phyloP scores from a whole-genome alignment of 805 yeast genomes.

The Candida nemodendra region DNA sequence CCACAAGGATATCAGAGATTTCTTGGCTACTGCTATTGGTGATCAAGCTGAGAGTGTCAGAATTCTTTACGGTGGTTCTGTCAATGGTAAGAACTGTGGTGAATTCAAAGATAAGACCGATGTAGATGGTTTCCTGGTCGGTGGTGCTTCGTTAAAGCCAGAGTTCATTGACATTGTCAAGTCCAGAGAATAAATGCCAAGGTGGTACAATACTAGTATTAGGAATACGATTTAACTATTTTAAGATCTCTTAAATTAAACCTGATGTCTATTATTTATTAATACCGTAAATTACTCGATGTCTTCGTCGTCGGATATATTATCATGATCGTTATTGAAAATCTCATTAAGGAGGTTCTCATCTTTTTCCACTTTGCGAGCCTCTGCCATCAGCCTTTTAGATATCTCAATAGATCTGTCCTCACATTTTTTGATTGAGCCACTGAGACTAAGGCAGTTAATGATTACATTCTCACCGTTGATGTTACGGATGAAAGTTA shows the following conservation, averaged over 20 bases:
- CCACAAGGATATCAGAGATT: slow-evolving; percentile 84
- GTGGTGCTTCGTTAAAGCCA: slow-evolving; percentile 98
- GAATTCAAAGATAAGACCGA: slow-evolving; percentile 90
- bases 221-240: too few relatives aligned
- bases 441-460: slow-evolving; percentile 70
- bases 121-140: slow-evolving; percentile 98
- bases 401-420: slow-evolving; percentile 58
- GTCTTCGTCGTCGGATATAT: slow-evolving; percentile 8
- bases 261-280: too few relatives aligned
- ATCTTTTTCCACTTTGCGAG: slow-evolving; percentile 11
- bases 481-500: slow-evolving; percentile 53
- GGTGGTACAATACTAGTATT: too few relatives aligned
- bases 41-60: slow-evolving; percentile 75
- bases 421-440: slow-evolving; percentile 85
- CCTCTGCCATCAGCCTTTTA: slow-evolving; percentile 32
- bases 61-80: slow-evolving; percentile 98
- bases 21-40: slow-evolving; percentile 76
- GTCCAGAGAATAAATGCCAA: slow-evolving; percentile 70
- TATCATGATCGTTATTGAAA: slow-evolving; percentile 10
- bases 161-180: slow-evolving; percentile 95
- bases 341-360: slow-evolving; percentile 9
- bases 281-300: too few relatives aligned
- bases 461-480: slow-evolving; percentile 52
- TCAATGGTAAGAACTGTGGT: slow-evolving; percentile 88
- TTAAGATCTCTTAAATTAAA: too few relatives aligned